Evolutionary conservation across 257 asterid genomes (phyloP).

Genomic region (Cynanchum wilfordii): DNA sequence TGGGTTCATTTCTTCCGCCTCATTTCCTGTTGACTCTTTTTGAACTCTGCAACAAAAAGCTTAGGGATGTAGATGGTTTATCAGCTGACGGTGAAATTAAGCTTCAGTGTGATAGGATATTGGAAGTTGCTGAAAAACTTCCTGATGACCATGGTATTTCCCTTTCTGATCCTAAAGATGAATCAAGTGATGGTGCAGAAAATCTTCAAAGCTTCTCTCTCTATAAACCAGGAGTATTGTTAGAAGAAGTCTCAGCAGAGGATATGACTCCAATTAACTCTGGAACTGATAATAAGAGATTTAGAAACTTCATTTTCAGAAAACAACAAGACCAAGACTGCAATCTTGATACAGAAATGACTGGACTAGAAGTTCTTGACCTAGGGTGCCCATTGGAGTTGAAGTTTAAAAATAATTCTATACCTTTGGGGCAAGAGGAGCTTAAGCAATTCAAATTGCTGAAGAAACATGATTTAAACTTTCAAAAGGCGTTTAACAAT

Average conservation of each 20-base stretch:
- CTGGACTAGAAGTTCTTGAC: conserved; percentile 44
- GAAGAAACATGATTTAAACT: conserved; percentile 42
- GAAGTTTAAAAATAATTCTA: conserved; percentile 29
- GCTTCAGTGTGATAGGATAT: conserved; percentile 40
- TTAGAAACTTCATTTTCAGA: conserved; percentile 38
- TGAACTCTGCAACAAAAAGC: conserved; percentile 7
- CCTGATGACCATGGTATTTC: conserved; percentile 39
- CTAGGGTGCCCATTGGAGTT: conserved; percentile 54
- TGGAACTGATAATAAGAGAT: conserved; percentile 24
- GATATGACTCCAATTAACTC: conserved; percentile 9
- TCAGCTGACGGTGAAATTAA: conserved; percentile 40
- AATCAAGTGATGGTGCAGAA: conserved; percentile 16
- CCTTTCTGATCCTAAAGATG: conserved; percentile 53
- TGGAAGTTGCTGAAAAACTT: conserved; percentile 38
- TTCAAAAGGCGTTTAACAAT: conserved; percentile 43
- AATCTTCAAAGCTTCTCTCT: conserved; percentile 24
- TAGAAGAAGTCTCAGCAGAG: conserved; percentile 20
- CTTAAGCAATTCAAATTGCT: conserved; percentile 35
- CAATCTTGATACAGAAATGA: conserved; percentile 28
- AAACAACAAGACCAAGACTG: conserved; percentile 27
- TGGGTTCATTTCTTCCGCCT: conserved; percentile 51
- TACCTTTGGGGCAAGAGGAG: conserved; percentile 35
- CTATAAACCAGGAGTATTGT: conserved; percentile 40
- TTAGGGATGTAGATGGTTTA: conserved; percentile 29
- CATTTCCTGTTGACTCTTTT: conserved; percentile 52